Evolutionary conservation across 768 basidiomycete species (phyloP), one percentile per base, ranked within the genome.

Genomic region (Dioszegia crocea): DNA sequence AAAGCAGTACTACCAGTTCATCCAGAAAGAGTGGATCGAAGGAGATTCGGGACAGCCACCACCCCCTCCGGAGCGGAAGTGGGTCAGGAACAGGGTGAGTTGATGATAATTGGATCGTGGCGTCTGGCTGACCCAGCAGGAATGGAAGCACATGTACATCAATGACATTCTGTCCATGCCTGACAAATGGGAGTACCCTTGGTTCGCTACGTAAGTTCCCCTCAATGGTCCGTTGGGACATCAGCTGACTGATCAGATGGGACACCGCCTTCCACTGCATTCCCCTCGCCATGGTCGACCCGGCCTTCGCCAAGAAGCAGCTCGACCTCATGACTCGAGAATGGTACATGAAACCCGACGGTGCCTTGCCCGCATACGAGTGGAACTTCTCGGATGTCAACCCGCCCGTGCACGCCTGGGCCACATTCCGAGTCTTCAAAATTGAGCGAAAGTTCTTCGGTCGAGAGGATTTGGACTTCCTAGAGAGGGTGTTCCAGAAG

Each of bases 161-260:
- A 89, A 89, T 52, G 96, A 99, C 73, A 86, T 99, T 62, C 82
- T 99, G 39, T 97, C 93, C 12, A 98, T 99, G 96, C 96, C 96
- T 6, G 94, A 99, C 79, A 99, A 99, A 87, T 94, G 96, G 96
- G 96, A 99, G 78, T 98, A 98, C 75, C 96, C 96, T 0, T 98
- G 96, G 82, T 98, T 99, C 70, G 93, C 94, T 0, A 93, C 93
- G 60, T 79, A 70, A 73, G 77, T 68, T 48, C 1, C 17, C 14
- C 36, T 10, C 12, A 24, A 10, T 26, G 12, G 5, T 36, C 2
- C 23, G 38, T 5, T 11, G 11, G 9, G 33, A 17, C 5, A 24
- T 36, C 16, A 61, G 53, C 23, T 33, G 11, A 11, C 10, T 16
- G 10, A 8, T 3, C 38, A 66, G 49, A 38, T 94, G 91, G 91